Evolutionary conservation across 768 basidiomycete species (phyloP).

Genomic region (Gloeophyllum trabeum): DNA sequence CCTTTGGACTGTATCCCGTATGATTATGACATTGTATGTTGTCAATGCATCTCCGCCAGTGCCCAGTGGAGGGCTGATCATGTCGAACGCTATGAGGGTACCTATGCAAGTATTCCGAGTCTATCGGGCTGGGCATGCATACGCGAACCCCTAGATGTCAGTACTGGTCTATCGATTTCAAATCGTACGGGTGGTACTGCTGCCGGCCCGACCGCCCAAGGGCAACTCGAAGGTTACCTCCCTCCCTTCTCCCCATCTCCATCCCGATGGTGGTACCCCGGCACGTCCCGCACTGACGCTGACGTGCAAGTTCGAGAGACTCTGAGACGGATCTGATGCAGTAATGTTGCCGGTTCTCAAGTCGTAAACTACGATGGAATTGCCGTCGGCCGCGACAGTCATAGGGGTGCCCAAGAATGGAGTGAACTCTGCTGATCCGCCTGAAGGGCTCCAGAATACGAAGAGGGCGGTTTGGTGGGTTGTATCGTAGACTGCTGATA

Average conservation of each 20-base stretch:
- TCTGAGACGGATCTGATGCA: slow-evolving; percentile 60
- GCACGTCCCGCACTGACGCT: slow-evolving; percentile 18
- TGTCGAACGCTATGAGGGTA: too few relatives aligned
- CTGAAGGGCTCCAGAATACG: slow-evolving; percentile 45
- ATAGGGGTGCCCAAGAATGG: slow-evolving; percentile 18
- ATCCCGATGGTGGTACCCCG: slow-evolving; percentile 9
- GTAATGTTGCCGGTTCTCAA: slow-evolving; percentile 31
- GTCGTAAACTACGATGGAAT: slow-evolving; percentile 32
- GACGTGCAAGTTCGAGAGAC: slow-evolving; percentile 23
- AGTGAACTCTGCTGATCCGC: slow-evolving; percentile 30
- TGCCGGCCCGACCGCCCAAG: slow-evolving; percentile 34
- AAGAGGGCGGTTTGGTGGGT: slow-evolving; percentile 28
- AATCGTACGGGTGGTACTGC: slow-evolving; percentile 25
- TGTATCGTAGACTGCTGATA: slow-evolving; percentile 41
- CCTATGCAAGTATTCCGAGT: too few relatives aligned
- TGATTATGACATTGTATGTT: background rate
- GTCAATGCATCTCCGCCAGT: too few relatives aligned
- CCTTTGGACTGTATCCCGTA: background rate
- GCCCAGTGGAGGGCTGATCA: too few relatives aligned
- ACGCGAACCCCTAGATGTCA: too few relatives aligned
- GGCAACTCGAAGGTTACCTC: slow-evolving; percentile 29
- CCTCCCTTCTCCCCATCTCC: slow-evolving; percentile 5
- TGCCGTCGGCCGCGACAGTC: slow-evolving; percentile 26
- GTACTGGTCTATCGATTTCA: too few relatives aligned
- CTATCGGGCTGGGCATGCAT: too few relatives aligned